Conservation (phyloP, 345 rosid genomes). For the Murraya koenigii region DNA sequence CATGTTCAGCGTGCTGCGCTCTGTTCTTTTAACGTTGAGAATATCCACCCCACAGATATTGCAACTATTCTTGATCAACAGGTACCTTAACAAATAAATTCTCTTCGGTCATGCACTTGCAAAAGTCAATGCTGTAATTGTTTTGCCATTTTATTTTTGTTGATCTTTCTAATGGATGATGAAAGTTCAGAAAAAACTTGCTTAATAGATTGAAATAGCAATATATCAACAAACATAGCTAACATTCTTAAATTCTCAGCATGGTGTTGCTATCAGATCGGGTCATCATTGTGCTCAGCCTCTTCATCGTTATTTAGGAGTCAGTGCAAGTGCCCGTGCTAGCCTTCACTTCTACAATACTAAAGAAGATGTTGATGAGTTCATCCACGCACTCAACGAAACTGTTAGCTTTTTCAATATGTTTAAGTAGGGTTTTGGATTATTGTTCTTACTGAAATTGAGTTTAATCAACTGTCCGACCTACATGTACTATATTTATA, state of each 20-base stretch:
- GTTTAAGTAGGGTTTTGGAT: constrained; percentile 42
- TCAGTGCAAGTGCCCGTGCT: constrained; percentile 85
- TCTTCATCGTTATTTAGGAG: constrained; percentile 79
- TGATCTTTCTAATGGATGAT: background rate
- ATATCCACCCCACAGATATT: constrained; percentile 81
- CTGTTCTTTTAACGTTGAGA: constrained; percentile 86
- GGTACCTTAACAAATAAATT: constrained; percentile 37
- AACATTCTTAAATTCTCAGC: constrained; percentile 46
- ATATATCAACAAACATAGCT: constrained; percentile 3
- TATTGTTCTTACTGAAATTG: no score
- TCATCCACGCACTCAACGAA: constrained; percentile 66
- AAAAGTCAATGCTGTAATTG: background rate
- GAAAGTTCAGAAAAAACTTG: background rate
- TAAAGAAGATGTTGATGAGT: constrained; percentile 75
- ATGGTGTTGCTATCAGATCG: constrained; percentile 94
- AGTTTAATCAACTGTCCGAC: no score
- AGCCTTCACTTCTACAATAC: constrained; percentile 95
- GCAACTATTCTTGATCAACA: constrained; percentile 93
- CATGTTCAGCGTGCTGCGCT: constrained; percentile 59
- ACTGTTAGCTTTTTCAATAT: constrained; percentile 77
- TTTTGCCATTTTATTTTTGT: background rate
- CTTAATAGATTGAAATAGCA: background rate
- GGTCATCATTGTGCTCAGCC: constrained; percentile 99
- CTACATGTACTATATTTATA: no score
- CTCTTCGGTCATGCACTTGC: background rate